phyloP scores from a whole-genome alignment of 768 basidiomycete species.

The Mycena albidolilacea region DNA sequence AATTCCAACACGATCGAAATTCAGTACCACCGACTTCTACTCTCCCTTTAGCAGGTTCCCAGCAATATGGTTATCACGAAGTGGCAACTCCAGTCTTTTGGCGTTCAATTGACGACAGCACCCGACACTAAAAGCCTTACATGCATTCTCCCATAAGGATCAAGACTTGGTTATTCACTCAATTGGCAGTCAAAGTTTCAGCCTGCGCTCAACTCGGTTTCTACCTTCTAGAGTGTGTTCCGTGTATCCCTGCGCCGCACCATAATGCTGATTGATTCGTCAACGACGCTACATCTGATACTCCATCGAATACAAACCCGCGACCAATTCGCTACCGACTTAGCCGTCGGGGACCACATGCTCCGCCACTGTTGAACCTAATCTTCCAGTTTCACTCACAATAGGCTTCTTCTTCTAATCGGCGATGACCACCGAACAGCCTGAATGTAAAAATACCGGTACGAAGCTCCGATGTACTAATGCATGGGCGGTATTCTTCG shows the following conservation, averaged over 20 bases:
- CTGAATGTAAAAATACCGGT: constrained; percentile 1
- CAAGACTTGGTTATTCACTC: background rate
- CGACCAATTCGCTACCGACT: background rate
- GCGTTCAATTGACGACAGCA: no score
- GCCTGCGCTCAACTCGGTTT: background rate
- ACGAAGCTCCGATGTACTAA: background rate
- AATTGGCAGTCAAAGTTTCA: background rate
- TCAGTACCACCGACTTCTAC: background rate
- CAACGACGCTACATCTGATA: background rate
- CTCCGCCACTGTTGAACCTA: background rate
- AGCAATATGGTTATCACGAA: background rate
- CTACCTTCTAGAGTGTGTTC: background rate
- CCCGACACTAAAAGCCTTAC: background rate
- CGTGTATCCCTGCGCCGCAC: constrained; percentile 2
- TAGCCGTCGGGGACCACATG: constrained; percentile 4
- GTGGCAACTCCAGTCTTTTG: background rate
- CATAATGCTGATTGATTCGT: background rate
- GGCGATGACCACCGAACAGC: background rate
- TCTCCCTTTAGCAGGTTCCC: background rate
- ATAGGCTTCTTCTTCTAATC: background rate
- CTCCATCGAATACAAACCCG: background rate
- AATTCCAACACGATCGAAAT: background rate
- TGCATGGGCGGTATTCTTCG: background rate
- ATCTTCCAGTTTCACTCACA: background rate
- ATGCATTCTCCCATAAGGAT: background rate